Conservation (phyloP, 73 alveolate genomes). For the Uronychia setigera region DNA sequence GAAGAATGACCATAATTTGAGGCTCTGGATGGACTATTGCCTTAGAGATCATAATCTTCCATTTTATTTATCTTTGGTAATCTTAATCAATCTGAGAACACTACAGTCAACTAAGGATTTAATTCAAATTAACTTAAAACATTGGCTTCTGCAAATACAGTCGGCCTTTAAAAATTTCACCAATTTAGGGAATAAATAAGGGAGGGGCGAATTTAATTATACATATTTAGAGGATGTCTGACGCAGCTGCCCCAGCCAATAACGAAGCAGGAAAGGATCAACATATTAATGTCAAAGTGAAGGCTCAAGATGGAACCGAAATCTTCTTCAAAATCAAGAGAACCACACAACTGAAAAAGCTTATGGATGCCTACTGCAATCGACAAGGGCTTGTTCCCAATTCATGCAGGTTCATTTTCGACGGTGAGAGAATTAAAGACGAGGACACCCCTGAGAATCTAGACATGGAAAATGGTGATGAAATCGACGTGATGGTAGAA, state of each 20-base stretch:
- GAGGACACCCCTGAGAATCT: constrained; percentile 85
- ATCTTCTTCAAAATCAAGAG: constrained; percentile 83
- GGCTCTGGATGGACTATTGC: too few species aligned
- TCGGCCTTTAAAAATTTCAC: too few species aligned
- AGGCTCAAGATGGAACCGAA: constrained; percentile 82
- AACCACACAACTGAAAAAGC: constrained; percentile 82
- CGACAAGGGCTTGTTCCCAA: constrained; percentile 76
- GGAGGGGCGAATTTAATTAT: too few species aligned
- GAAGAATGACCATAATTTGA: too few species aligned
- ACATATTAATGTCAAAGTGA: constrained; percentile 74
- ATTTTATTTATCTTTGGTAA: too few species aligned
- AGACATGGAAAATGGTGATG: constrained; percentile 91
- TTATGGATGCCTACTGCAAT: constrained; percentile 91
- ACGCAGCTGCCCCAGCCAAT: constrained; percentile 11
- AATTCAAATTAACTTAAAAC: too few species aligned
- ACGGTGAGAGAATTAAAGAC: constrained; percentile 87
- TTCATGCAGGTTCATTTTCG: constrained; percentile 87
- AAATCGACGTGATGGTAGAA: constrained; percentile 93
- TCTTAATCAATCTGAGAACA: too few species aligned
- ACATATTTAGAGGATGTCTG: too few species aligned
- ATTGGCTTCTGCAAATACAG: too few species aligned
- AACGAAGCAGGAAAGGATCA: constrained; percentile 52
- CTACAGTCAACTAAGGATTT: too few species aligned
- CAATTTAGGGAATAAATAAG: too few species aligned
- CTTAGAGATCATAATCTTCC: too few species aligned